Percentiles rank a stretch among this genome's conserved stretches.
phyloP scores from a whole-genome alignment of 2,329 filamentous ascomycete species.

The Malbranchea zuffiana region DNA sequence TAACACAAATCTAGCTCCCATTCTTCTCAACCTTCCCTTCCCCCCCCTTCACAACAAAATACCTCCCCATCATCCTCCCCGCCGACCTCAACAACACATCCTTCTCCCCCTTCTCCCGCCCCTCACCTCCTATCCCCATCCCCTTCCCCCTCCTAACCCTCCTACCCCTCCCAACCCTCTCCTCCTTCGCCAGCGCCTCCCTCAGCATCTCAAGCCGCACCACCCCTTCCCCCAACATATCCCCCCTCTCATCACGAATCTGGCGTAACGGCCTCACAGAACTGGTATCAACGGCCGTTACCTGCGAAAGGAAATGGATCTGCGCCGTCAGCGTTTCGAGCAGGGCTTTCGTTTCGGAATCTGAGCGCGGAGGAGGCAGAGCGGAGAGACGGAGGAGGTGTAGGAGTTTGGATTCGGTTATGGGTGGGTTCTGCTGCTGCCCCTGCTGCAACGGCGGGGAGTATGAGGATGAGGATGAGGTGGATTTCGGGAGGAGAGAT shows the following conservation, averaged over 20 bases:
- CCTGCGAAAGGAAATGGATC: constrained; percentile 77
- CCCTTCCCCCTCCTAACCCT: constrained; percentile 37
- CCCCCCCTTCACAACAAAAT: constrained; percentile 58
- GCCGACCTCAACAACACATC: constrained; percentile 49
- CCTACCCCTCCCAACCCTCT: constrained; percentile 31
- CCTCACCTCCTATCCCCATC: constrained; percentile 28
- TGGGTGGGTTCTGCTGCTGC: constrained; percentile 24
- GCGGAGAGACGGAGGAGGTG: constrained; percentile 85
- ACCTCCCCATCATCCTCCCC: constrained; percentile 55
- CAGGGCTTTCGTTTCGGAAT: constrained; percentile 57
- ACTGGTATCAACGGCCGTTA: constrained; percentile 66
- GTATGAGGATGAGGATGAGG: constrained; percentile 21
- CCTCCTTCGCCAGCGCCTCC: constrained; percentile 31
- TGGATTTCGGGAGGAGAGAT: constrained; percentile 51
- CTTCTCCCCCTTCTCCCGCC: constrained; percentile 56
- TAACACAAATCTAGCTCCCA: no score
- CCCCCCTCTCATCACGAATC: constrained; percentile 59
- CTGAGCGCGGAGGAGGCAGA: constrained; percentile 57
- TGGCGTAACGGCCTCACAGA: constrained; percentile 63
- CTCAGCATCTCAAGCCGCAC: constrained; percentile 30
- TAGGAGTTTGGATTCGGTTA: constrained; percentile 59
- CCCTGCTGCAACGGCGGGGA: no score
- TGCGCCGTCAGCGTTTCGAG: constrained; percentile 67
- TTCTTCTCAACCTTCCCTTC: constrained; percentile 4
- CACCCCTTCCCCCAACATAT: constrained; percentile 29